Evolutionary conservation across 2,329 filamentous ascomycete species (phyloP), one percentile per base, ranked within the genome.

Genomic region (Dactylellina sp.): DNA sequence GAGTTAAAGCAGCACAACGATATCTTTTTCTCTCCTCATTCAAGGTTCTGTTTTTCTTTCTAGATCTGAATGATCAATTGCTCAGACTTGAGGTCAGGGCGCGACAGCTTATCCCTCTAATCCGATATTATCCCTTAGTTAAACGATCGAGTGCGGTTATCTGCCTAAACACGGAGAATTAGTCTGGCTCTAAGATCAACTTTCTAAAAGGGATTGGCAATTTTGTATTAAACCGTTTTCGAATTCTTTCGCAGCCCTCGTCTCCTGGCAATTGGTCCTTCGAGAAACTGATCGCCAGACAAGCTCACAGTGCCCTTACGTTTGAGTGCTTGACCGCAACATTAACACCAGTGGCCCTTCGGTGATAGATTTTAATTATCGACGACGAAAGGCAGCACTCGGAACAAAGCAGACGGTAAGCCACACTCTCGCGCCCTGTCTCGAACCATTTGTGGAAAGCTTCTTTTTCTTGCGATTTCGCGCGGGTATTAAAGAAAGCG

Each of bases 401-500:
- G 4, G 28, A 32, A 32, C 37, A 46, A 57, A 20, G 35, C 35
- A n/a, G n/a, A 32, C 7, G n/a, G 60, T 60, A 47, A 28, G 16
- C 40, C 18, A 39, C 12, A 14, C 14, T 47, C 28, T 56, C 20
- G 12, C n/a, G 44, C 32, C 40, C 7, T 55, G 6, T 39, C 32
- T 39, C 16, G 32, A 25, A 32, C 53, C 28, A 24, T 59, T 24
- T 20, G 14, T 50, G 40, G 25, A 14, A 59, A 50, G 42, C 47
- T 39, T 37, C 47, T 56, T 61, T 35, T 46, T 16, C 25, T 50
- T 65, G 46, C 68, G 55, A 60, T 22, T 37, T 55, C 24, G 52
- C 55, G 24, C 44, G 70, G 60, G 49, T 66, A 57, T 74, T 66
- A 74, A 66, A 66, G 61, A 74, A 66, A 55, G 70, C 53, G 46